Base-by-base conservation (phyloP, 2,329 filamentous ascomycete species). In the Talaromyces sp. region DNA sequence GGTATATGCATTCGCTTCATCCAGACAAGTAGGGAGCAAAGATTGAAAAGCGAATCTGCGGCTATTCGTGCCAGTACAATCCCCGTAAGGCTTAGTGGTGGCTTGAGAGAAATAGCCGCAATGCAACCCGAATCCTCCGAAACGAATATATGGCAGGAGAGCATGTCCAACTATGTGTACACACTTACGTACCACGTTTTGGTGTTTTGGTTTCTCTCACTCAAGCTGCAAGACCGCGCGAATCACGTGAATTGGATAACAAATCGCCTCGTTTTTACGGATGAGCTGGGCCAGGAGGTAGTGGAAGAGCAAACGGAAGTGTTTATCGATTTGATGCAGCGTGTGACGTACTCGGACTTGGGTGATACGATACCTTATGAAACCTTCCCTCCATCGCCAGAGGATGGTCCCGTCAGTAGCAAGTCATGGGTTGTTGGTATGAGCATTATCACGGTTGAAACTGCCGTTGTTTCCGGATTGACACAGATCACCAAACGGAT, bases 1-100 rank as follows among this genome's bases (percentile, higher is more conserved):
- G 95, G 91, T 10, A 96, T 99, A 56, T 97, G 93, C 73, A 93
- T 97, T 76, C 89, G 93, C 61, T 98, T 97, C 74, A 82, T 99
- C 45, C 92, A 98, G 71, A 94, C 93, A 67, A 92, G 93, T 0
- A 85, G 92, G 68, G 91, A 94, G 65, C 75, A 78, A 61, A 74
- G 78, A 19, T 74, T 77, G 64, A 78, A 72, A 8, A 69, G 71
- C 9, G 77, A 78, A 27, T 71, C 73, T 17, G 68, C 71, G 31
- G 70, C 67, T 58, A 62, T 70, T 47, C 78, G 81, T 39, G 72
- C 71, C 60, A 69, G 71, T 43, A 75, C 78, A 61, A 70, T 74
- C 57, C 73, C 74, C 8, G 67, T 80, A 64, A 77, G 80, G 54
- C 77, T 80, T 33, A 82, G 81, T 66, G 80, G 78, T 35, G 72